These are phyloP conservation scores for Rossbeevera mucosa DNA, from an alignment of 768 basidiomycete species.

Conservation along the genomic window DNA sequence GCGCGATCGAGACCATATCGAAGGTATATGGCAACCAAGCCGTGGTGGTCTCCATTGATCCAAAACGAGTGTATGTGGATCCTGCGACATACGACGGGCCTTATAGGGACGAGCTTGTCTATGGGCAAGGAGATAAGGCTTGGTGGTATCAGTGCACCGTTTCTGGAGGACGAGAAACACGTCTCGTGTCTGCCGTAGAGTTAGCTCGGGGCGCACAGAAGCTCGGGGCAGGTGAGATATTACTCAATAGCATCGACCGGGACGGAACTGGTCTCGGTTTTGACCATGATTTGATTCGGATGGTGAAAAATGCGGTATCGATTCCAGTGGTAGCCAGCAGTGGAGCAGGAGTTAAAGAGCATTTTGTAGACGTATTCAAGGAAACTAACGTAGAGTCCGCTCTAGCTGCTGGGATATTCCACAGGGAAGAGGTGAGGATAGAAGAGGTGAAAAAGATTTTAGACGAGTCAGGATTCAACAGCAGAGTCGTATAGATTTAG, in stretches of 20 bases:
- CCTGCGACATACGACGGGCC: slow-evolving; percentile 60
- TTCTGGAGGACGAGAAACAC: slow-evolving; percentile 81
- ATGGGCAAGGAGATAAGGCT: slow-evolving; percentile 56
- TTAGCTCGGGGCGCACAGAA: slow-evolving; percentile 87
- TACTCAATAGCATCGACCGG: slow-evolving; percentile 94
- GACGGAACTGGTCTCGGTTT: slow-evolving; percentile 93
- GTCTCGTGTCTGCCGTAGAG: slow-evolving; percentile 83
- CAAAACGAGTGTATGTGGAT: slow-evolving; percentile 79
- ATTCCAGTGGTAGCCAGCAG: slow-evolving; percentile 96
- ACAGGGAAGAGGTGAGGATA: slow-evolving; percentile 83
- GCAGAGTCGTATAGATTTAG: slow-evolving; percentile 29
- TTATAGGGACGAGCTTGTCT: slow-evolving; percentile 58
- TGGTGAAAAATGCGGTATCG: slow-evolving; percentile 70
- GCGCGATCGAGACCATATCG: slow-evolving; percentile 92
- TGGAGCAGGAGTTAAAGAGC: slow-evolving; percentile 77
- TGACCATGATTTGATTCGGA: slow-evolving; percentile 74
- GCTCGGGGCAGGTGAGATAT: slow-evolving; percentile 91
- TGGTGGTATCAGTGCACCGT: slow-evolving; percentile 99
- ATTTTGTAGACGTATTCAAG: slow-evolving; percentile 86
- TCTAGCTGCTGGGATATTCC: slow-evolving; percentile 96
- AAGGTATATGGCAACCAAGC: slow-evolving; percentile 90
- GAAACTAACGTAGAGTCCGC: slow-evolving; percentile 84
- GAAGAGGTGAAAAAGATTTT: slow-evolving; percentile 69
- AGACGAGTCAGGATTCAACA: slow-evolving; percentile 44
- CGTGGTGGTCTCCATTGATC: slow-evolving; percentile 96